phyloP scores from a whole-genome alignment of 2,329 filamentous ascomycete genomes.

The Pseudogymnoascus sp. region DNA sequence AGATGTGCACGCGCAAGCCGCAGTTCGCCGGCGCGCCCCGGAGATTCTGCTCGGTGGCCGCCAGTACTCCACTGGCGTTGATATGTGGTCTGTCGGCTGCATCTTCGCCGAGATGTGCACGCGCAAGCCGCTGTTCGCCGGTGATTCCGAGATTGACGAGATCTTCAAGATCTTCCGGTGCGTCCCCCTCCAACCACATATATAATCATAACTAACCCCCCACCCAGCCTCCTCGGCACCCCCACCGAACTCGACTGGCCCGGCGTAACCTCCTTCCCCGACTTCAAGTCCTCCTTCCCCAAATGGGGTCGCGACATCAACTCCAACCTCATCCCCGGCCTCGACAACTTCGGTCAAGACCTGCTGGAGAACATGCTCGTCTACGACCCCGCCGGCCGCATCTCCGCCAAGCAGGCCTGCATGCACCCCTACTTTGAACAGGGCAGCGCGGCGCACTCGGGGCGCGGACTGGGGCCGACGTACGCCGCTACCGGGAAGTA shows the following conservation, averaged over 20 bases:
- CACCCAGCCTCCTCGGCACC: conserved; percentile 64
- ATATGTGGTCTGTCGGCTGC: conserved; percentile 93
- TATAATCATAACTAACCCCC: conserved; percentile 19
- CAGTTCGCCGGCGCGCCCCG: conserved; percentile 86
- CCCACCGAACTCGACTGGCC: conserved; percentile 78
- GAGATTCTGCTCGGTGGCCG: conserved; percentile 84
- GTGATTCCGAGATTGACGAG: conserved; percentile 87
- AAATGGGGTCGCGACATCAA: conserved; percentile 73
- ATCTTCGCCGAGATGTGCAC: conserved; percentile 98
- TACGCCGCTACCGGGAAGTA: conserved; percentile 24
- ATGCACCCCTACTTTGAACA: conserved; percentile 70
- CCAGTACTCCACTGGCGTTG: conserved; percentile 87
- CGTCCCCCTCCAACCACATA: conserved; percentile 20
- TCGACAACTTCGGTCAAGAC: conserved; percentile 64
- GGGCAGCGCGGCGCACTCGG: conserved; percentile 29
- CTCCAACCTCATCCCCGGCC: conserved; percentile 56
- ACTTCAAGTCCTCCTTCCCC: conserved; percentile 86
- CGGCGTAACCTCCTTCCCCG: conserved; percentile 86
- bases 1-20: conserved; percentile 92
- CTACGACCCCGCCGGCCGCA: conserved; percentile 77
- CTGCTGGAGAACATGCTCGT: conserved; percentile 64
- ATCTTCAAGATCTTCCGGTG: conserved; percentile 93
- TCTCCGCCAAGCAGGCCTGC: conserved; percentile 82
- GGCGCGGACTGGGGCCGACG: conserved; percentile 26
- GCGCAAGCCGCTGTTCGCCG: conserved; percentile 82